A percentile compares a stretch with the other conserved stretches of the same genome.
phyloP scores from a whole-genome alignment of 192 early-diverging fungal genomes.

The Gigaspora rosea region DNA sequence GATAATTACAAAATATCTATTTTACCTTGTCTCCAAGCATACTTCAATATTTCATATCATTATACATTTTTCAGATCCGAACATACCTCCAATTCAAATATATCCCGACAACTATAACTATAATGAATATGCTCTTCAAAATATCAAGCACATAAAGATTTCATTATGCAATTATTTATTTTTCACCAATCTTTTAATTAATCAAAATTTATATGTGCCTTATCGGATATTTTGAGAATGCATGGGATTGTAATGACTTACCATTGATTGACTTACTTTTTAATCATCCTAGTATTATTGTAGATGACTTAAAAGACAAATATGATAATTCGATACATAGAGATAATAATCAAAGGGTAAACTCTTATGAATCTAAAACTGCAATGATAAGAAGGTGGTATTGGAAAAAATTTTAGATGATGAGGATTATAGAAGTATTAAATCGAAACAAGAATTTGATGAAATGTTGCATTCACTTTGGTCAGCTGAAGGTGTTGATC shows the following conservation, averaged over 20 bases:
- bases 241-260: conserved; percentile 31
- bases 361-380: not conserved
- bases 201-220: conserved; percentile 27
- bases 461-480: conserved; percentile 9
- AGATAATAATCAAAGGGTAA: conserved; percentile 19
- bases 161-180: conserved; percentile 30
- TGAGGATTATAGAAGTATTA: not conserved
- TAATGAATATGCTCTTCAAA: no score
- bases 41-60: not conserved
- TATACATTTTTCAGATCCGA: no score
- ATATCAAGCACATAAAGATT: not conserved
- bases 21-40: not conserved
- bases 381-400: conserved; percentile 22
- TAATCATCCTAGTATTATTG: not conserved
- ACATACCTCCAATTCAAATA: no score
- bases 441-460: conserved; percentile 26
- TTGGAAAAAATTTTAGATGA: no score
- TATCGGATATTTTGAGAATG: conserved; percentile 31
- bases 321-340: not conserved
- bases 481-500: not conserved
- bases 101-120: no score
- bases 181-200: conserved; percentile 33
- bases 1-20: conserved; percentile 22
- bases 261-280: conserved; percentile 8
- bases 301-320: not conserved